Conservation (phyloP, 495 filamentous ascomycete genomes). For the Trichoderma parareesei region DNA sequence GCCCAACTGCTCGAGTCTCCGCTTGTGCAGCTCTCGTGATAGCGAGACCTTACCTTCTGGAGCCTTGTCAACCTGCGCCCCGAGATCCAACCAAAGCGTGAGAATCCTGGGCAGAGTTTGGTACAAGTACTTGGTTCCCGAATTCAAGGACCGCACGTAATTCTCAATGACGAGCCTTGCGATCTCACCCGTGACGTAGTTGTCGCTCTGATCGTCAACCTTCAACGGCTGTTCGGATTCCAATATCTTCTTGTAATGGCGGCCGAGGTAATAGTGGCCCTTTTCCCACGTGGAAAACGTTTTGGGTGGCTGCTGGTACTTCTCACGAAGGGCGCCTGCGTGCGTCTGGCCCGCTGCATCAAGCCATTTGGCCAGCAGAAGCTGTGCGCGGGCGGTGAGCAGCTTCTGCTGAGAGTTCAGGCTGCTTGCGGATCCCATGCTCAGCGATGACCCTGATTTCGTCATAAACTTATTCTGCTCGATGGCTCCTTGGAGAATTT, state of each 20-base stretch:
- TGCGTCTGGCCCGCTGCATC: slow-evolving; percentile 87
- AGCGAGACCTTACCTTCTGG: slow-evolving; percentile 58
- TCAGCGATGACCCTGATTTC: not conserved
- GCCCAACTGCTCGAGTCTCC: slow-evolving; percentile 56
- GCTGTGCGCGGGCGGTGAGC: slow-evolving; percentile 57
- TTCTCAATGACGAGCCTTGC: slow-evolving; percentile 89
- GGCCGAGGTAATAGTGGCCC: slow-evolving; percentile 91
- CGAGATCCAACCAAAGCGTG: slow-evolving; percentile 91
- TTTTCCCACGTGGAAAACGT: slow-evolving; percentile 76
- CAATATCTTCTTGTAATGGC: slow-evolving; percentile 93
- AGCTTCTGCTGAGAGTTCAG: slow-evolving; percentile 44
- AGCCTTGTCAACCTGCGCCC: slow-evolving; percentile 58
- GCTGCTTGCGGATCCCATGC: slow-evolving; percentile 27
- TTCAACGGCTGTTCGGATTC: slow-evolving; percentile 78
- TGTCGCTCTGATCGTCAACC: slow-evolving; percentile 49
- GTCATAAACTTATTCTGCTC: slow-evolving; percentile 48
- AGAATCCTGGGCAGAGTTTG: slow-evolving; percentile 84
- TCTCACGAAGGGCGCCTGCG: slow-evolving; percentile 61
- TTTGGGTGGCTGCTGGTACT: slow-evolving; percentile 67
- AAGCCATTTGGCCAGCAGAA: slow-evolving; percentile 93
- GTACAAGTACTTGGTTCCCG: slow-evolving; percentile 89
- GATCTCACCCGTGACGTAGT: slow-evolving; percentile 63
- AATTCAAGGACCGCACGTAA: slow-evolving; percentile 75
- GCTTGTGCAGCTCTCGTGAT: slow-evolving; percentile 49
- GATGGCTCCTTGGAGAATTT: slow-evolving; percentile 78